Percentiles rank a stretch among this genome's conserved stretches.
phyloP scores from a whole-genome alignment of 176 grass and related monocot species.

The Raddia distichophylla region DNA sequence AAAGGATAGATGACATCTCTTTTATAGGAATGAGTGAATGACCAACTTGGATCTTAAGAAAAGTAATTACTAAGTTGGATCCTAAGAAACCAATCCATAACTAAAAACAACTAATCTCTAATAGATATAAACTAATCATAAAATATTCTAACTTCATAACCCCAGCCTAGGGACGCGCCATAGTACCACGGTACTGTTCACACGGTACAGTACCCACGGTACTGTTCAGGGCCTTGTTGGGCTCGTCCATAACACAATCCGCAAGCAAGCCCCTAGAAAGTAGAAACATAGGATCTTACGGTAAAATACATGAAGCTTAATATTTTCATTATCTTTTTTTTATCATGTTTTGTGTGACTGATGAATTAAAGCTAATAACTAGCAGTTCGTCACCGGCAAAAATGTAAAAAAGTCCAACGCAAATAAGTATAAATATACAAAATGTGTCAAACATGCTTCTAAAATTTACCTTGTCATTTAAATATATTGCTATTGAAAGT shows the following conservation, averaged over 20 bases:
- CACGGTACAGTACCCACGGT: too few species aligned
- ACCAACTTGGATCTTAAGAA: too few species aligned
- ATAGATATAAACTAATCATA: too few species aligned
- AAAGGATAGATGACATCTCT: too few species aligned
- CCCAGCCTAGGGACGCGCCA: too few species aligned
- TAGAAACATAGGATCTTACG: not conserved
- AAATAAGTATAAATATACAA: not conserved
- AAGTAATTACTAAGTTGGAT: too few species aligned
- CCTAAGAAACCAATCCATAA: too few species aligned
- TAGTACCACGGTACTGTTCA: too few species aligned
- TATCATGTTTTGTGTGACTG: conserved; percentile 20
- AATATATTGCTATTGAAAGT: conserved; percentile 75
- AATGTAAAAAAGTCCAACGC: conserved; percentile 1
- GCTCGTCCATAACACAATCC: not conserved
- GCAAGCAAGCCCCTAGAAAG: not conserved
- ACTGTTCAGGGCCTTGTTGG: too few species aligned
- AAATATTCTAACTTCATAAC: too few species aligned
- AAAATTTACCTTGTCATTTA: conserved; percentile 87
- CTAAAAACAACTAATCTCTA: too few species aligned
- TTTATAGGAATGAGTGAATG: too few species aligned
- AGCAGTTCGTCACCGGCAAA: not conserved
- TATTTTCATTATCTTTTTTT: not conserved
- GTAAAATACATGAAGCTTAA: not conserved
- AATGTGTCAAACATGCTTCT: conserved; percentile 15
- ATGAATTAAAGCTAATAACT: conserved; percentile 24